A percentile compares a stretch with the other conserved stretches of the same genome.
Conservation (phyloP, 1,284 basidiomycete species). For the Pseudozyma tsukubaensis region DNA sequence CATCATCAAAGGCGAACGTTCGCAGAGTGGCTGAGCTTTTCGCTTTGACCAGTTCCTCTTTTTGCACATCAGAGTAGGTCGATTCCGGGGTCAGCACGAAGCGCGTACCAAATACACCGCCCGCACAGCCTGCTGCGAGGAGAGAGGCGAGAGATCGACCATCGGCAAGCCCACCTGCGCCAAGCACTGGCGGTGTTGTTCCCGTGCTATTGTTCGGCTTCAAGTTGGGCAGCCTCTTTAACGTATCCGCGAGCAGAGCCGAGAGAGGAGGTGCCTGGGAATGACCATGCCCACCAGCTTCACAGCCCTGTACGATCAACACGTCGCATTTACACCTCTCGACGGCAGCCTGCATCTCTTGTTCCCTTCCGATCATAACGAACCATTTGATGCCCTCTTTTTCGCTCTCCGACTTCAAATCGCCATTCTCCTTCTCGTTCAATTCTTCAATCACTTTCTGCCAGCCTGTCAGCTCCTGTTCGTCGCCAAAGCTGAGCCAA, state of each 20-base stretch:
- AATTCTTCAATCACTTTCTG: slow-evolving; percentile 38
- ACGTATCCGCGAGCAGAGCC: slow-evolving; percentile 38
- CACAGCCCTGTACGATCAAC: slow-evolving; percentile 58
- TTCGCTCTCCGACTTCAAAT: slow-evolving; percentile 16
- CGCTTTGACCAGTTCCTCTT: slow-evolving; percentile 51
- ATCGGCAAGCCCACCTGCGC: slow-evolving; percentile 60
- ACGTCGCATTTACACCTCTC: slow-evolving; percentile 56
- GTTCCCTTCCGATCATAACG: slow-evolving; percentile 54
- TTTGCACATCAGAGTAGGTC: slow-evolving; percentile 56
- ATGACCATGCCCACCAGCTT: slow-evolving; percentile 65
- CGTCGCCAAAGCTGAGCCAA: slow-evolving; percentile 64
- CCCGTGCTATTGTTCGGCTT: slow-evolving; percentile 28
- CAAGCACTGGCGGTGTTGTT: slow-evolving; percentile 44
- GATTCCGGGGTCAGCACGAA: slow-evolving; percentile 64
- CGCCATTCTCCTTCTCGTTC: slow-evolving; percentile 39
- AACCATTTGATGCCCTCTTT: slow-evolving; percentile 51
- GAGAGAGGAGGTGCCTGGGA: slow-evolving; percentile 57
- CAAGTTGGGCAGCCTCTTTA: slow-evolving; percentile 18
- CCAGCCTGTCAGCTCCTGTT: slow-evolving; percentile 51
- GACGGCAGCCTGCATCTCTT: slow-evolving; percentile 50
- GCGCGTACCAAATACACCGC: slow-evolving; percentile 63
- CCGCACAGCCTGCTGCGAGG: slow-evolving; percentile 61
- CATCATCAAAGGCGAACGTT: slow-evolving; percentile 64
- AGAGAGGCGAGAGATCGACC: slow-evolving; percentile 54
- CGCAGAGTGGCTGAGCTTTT: slow-evolving; percentile 50